phyloP scores from a whole-genome alignment of 352 stramenopile genomes.

The Phytophthora litchii region DNA sequence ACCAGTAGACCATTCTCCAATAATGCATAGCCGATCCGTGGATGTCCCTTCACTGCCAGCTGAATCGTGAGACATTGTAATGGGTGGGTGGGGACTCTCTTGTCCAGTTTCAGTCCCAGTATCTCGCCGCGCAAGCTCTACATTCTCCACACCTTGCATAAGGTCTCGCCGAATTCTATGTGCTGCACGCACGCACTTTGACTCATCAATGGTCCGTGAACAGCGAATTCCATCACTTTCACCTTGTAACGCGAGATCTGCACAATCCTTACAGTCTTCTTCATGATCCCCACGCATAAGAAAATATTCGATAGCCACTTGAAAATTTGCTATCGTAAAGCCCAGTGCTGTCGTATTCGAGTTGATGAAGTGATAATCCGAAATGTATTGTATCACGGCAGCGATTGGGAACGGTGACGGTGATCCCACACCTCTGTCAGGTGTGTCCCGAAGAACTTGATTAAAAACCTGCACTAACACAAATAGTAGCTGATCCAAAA shows the following conservation, averaged over 20 bases:
- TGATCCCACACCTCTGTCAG: constrained; percentile 5
- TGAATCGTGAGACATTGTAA: constrained; percentile 1
- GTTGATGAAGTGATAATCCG: constrained; percentile 86
- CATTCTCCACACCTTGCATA: constrained; percentile 24
- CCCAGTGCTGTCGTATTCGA: constrained; percentile 79
- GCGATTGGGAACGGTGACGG: constrained; percentile 52
- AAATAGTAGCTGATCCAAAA: constrained; percentile 80
- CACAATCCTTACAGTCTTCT: constrained; percentile 31
- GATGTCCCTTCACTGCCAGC: neutral
- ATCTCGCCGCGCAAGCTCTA: constrained; percentile 29
- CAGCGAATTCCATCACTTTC: constrained; percentile 18
- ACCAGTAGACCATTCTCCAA: constrained; percentile 59
- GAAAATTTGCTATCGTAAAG: constrained; percentile 83
- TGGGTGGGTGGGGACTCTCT: constrained; percentile 1
- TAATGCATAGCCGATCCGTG: constrained; percentile 37
- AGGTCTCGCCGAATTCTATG: constrained; percentile 34
- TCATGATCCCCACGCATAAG: constrained; percentile 49
- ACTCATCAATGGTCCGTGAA: constrained; percentile 29
- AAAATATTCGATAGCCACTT: constrained; percentile 83
- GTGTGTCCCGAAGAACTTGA: constrained; percentile 11
- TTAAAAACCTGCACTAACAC: constrained; percentile 67
- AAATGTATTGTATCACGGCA: constrained; percentile 72
- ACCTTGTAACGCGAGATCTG: constrained; percentile 22
- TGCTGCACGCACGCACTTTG: constrained; percentile 31
- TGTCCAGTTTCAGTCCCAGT: constrained; percentile 23